phyloP scores from a whole-genome alignment of 139 green algal species.

The Chlorella sp. region DNA sequence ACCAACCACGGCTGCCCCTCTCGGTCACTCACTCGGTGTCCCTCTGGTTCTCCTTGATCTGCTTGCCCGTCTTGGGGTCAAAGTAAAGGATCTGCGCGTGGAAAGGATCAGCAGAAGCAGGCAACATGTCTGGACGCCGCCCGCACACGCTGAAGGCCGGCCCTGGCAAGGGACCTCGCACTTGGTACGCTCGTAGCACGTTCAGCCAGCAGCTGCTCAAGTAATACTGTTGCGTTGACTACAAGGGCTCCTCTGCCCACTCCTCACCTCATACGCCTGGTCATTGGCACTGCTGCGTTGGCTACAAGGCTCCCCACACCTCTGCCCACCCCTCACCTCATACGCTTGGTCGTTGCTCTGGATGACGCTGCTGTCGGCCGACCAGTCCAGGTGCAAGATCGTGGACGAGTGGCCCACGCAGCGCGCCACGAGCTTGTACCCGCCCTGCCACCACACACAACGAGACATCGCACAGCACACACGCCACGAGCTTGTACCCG shows the following conservation, averaged over 20 bases:
- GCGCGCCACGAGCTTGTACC: slow-evolving; percentile 18
- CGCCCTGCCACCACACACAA: neutral
- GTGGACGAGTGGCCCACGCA: slow-evolving; percentile 51
- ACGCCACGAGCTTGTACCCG: slow-evolving; percentile 16
- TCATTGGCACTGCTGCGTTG: too few relatives aligned
- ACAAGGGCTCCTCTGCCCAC: too few relatives aligned
- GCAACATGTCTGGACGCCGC: too few relatives aligned
- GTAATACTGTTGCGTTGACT: too few relatives aligned
- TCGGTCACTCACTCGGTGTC: slow-evolving; percentile 28
- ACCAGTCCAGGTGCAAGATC: slow-evolving; percentile 58
- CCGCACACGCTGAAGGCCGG: too few relatives aligned
- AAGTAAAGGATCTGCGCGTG: slow-evolving; percentile 55
- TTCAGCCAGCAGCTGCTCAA: too few relatives aligned
- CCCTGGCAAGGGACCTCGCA: too few relatives aligned
- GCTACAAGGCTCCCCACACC: too few relatives aligned
- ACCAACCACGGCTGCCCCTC: neutral
- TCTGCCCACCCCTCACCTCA: too few relatives aligned
- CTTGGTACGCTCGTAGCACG: too few relatives aligned
- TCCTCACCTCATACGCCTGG: slow-evolving; percentile 25
- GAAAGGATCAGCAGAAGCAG: too few relatives aligned
- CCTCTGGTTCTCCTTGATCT: slow-evolving; percentile 43
- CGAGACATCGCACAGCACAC: too few relatives aligned
- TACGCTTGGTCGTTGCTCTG: slow-evolving; percentile 42
- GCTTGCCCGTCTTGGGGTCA: slow-evolving; percentile 41
- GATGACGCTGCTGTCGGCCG: slow-evolving; percentile 35